Conservation (phyloP, 2,329 filamentous ascomycete species). For the Laburnicola sp. region DNA sequence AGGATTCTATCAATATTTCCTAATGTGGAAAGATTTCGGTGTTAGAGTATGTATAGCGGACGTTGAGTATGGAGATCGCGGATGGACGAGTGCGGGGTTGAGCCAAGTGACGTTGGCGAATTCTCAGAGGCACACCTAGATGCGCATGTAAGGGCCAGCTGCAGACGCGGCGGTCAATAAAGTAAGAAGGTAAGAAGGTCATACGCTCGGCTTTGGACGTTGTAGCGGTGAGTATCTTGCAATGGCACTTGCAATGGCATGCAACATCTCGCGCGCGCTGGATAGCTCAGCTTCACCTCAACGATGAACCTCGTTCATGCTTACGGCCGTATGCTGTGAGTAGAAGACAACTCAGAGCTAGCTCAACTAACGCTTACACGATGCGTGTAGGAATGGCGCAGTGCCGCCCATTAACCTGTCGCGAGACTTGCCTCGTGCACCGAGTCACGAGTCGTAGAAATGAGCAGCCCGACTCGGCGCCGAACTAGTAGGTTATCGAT, state of each 20-base stretch:
- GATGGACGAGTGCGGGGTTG: conserved; percentile 1
- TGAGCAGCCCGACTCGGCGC: no score
- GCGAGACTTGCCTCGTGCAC: no score
- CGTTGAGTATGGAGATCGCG: neutral
- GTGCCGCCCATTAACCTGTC: no score
- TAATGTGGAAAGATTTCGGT: neutral
- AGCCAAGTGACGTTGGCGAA: conserved; percentile 1
- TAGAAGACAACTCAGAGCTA: no score
- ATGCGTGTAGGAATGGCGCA: no score
- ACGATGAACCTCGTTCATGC: neutral
- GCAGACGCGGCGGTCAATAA: neutral
- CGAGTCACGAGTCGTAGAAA: no score
- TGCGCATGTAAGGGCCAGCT: neutral
- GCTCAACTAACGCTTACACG: no score
- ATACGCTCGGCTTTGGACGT: neutral
- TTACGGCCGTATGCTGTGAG: no score
- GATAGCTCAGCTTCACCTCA: neutral
- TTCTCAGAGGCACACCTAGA: neutral
- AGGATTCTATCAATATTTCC: conserved; percentile 6
- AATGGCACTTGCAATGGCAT: neutral
- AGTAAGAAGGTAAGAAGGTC: neutral
- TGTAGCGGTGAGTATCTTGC: conserved; percentile 2
- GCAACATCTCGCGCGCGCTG: neutral
- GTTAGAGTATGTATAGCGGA: neutral
- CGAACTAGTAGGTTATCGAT: no score